These are phyloP conservation scores for Bryoerythrophyllum caledonicum DNA, from an alignment of 225 moss, liverwort and hornwort species.

Conservation along the genomic window DNA sequence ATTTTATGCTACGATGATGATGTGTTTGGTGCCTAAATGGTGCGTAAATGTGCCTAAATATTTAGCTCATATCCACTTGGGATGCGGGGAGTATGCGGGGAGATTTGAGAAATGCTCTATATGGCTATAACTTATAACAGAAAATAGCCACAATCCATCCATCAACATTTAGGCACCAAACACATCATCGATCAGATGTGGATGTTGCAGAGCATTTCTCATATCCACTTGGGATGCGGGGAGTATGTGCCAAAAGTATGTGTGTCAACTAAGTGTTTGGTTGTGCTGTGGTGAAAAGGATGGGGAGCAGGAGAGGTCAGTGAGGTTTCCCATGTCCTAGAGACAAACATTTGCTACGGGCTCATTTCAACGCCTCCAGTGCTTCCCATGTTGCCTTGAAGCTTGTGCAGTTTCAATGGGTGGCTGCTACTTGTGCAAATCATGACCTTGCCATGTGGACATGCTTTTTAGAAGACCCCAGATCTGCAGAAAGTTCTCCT, in stretches of 20 bases:
- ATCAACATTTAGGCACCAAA: no score
- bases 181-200: background rate
- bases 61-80: no score
- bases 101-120: no score
- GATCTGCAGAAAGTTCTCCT: background rate
- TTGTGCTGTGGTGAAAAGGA: background rate
- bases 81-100: no score
- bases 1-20: no score
- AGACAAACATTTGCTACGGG: constrained; percentile 4
- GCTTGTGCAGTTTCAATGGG: background rate
- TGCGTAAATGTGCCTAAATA: no score
- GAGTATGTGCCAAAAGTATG: background rate
- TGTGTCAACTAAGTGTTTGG: constrained; percentile 32
- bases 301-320: constrained; percentile 16
- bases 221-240: constrained; percentile 17
- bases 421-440: background rate
- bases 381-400: constrained; percentile 9
- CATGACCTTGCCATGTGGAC: constrained; percentile 6
- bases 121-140: no score
- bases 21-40: no score
- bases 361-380: background rate
- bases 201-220: background rate
- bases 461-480: background rate
- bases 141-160: no score
- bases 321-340: background rate